phyloP scores from a whole-genome alignment of 2,329 filamentous ascomycete species.

The Epichloe sylvatica region DNA sequence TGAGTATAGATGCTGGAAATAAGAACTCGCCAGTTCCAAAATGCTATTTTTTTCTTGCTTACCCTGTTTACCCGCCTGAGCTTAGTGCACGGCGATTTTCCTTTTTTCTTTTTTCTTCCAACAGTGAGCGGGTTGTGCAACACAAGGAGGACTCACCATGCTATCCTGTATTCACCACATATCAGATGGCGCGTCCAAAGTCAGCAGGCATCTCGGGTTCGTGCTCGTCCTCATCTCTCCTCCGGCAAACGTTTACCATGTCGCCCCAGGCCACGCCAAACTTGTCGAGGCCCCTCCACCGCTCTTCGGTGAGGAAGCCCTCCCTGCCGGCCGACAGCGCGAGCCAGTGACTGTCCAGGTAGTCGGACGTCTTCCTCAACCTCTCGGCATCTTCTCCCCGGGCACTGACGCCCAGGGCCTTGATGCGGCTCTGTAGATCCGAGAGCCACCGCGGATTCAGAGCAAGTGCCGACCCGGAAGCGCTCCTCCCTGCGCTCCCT shows the following conservation, averaged over 20 bases:
- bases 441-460: constrained; percentile 16
- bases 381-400: neutral
- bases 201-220: too few species aligned
- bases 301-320: constrained; percentile 51
- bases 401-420: constrained; percentile 1
- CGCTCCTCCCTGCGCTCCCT: too few species aligned
- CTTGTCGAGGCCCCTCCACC: constrained; percentile 46
- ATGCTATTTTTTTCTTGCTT: neutral
- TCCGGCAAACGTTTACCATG: constrained; percentile 35
- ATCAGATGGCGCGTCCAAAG: too few species aligned
- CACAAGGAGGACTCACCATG: constrained; percentile 32
- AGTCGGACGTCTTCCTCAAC: constrained; percentile 8
- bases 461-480: neutral
- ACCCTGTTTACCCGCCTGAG: neutral
- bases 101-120: too few species aligned
- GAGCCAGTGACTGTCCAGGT: constrained; percentile 44
- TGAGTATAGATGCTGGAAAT: too few species aligned
- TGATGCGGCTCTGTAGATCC: constrained; percentile 13
- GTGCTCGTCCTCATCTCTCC: too few species aligned
- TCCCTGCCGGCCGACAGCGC: constrained; percentile 59
- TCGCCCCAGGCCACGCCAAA: constrained; percentile 72
- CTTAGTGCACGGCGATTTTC: neutral
- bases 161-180: constrained; percentile 24
- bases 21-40: too few species aligned
- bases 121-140: neutral